A percentile compares a stretch with the other conserved stretches of the same genome.
These are phyloP conservation scores for Bretziella fagacearum DNA, from an alignment of 2,329 filamentous ascomycete species.

Conservation along the genomic window DNA sequence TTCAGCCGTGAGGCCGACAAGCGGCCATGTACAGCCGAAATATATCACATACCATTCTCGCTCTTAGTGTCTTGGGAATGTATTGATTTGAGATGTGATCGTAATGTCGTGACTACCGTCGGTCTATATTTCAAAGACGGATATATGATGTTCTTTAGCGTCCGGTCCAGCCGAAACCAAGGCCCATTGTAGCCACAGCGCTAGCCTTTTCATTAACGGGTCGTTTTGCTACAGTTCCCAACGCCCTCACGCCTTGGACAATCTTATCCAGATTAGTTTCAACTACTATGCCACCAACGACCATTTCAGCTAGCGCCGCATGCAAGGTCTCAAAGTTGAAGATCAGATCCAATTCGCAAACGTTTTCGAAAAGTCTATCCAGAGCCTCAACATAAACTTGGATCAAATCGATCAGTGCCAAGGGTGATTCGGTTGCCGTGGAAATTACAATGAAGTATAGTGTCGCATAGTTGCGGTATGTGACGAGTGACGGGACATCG, in stretches of 20 bases:
- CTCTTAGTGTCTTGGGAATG: no score
- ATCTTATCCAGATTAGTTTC: constrained; percentile 84
- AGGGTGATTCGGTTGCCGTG: constrained; percentile 86
- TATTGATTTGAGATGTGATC: no score
- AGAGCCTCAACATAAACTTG: constrained; percentile 96
- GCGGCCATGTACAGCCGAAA: no score
- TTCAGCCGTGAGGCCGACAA: no score
- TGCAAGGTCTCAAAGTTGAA: constrained; percentile 98
- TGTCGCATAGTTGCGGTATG: constrained; percentile 94
- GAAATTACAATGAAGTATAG: constrained; percentile 98
- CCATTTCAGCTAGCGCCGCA: constrained; percentile 80
- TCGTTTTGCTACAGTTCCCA: constrained; percentile 61
- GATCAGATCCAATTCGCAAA: constrained; percentile 94
- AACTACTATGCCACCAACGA: constrained; percentile 84
- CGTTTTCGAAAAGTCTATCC: constrained; percentile 91
- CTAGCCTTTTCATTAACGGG: constrained; percentile 55
- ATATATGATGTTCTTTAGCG: constrained; percentile 19
- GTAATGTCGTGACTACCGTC: no score
- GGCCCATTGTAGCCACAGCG: constrained; percentile 38
- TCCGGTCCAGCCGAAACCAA: constrained; percentile 39
- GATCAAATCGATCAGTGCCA: constrained; percentile 89
- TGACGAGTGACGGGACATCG: constrained; percentile 86
- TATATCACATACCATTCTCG: no score
- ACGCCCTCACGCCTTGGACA: constrained; percentile 62
- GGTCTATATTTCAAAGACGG: no score